Evolutionary conservation across 1,284 basidiomycete genomes (phyloP).

Genomic region (Tilletia walkeri): DNA sequence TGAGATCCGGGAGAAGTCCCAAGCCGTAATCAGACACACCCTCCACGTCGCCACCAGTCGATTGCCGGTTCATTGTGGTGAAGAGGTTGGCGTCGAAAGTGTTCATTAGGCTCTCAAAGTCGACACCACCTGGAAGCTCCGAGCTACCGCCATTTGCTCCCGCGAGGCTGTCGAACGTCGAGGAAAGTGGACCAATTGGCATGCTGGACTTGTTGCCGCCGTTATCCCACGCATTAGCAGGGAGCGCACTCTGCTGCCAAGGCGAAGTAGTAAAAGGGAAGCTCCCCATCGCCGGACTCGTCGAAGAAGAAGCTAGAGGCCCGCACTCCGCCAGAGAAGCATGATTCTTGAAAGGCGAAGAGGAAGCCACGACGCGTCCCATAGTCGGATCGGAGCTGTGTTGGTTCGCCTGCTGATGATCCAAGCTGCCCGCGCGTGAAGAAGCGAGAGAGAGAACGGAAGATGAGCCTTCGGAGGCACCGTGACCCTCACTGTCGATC

Average conservation of each 20-base stretch:
- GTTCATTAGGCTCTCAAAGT: background rate
- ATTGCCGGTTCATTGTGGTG: background rate
- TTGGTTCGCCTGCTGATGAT: background rate
- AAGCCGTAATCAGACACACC: background rate
- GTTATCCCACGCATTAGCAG: background rate
- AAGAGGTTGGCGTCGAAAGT: constrained; percentile 7
- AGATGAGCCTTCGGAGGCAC: background rate
- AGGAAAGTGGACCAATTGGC: too few species aligned
- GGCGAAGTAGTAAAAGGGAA: background rate
- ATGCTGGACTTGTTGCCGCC: background rate
- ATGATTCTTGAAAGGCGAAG: background rate
- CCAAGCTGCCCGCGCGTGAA: background rate
- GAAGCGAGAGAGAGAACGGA: background rate
- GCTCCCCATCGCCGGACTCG: background rate
- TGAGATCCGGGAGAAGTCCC: background rate
- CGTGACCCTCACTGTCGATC: background rate
- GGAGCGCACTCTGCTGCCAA: constrained; percentile 5
- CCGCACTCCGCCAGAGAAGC: too few species aligned
- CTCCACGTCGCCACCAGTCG: background rate
- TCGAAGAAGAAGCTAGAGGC: too few species aligned
- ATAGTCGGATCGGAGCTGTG: too few species aligned
- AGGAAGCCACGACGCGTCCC: background rate
- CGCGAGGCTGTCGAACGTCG: too few species aligned
- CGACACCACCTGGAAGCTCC: background rate
- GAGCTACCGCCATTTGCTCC: too few species aligned